Conservation (phyloP, 2,329 filamentous ascomycete genomes). For the Fusarium dlaminii region DNA sequence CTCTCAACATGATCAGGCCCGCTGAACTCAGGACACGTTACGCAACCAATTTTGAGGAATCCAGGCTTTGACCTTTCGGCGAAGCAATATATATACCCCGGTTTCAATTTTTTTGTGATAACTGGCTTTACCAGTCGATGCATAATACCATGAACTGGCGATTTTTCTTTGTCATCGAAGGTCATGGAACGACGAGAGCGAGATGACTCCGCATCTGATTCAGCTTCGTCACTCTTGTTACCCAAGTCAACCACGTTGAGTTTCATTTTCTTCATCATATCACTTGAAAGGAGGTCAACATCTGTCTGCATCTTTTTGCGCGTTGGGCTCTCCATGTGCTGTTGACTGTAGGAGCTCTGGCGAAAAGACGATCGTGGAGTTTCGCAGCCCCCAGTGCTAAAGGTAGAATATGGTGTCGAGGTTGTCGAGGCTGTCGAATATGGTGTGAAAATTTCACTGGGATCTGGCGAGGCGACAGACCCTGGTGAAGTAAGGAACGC, state of each 20-base stretch:
- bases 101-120: fast-evolving
- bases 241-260: not conserved
- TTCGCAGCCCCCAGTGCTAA: not conserved
- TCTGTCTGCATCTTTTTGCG: not conserved
- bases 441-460: slow-evolving; percentile 15
- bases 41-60: slow-evolving; percentile 16
- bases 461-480: slow-evolving; percentile 11
- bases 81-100: slow-evolving; percentile 23
- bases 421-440: not conserved
- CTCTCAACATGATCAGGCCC: fast-evolving
- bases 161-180: not conserved
- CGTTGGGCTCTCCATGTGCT: slow-evolving; percentile 1
- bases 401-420: slow-evolving; percentile 9
- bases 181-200: not conserved
- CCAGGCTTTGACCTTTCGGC: not conserved
- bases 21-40: not conserved
- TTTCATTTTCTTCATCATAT: not conserved
- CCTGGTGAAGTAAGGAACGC: not conserved
- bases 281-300: not conserved
- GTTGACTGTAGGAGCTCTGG: not conserved
- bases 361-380: not conserved
- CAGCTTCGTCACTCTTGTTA: too few species aligned
- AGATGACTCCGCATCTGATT: not conserved
- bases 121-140: not conserved
- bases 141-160: not conserved